These are phyloP conservation scores for Epichloe festucae DNA, from an alignment of 2,329 filamentous ascomycete genomes.

Conservation along the genomic window DNA sequence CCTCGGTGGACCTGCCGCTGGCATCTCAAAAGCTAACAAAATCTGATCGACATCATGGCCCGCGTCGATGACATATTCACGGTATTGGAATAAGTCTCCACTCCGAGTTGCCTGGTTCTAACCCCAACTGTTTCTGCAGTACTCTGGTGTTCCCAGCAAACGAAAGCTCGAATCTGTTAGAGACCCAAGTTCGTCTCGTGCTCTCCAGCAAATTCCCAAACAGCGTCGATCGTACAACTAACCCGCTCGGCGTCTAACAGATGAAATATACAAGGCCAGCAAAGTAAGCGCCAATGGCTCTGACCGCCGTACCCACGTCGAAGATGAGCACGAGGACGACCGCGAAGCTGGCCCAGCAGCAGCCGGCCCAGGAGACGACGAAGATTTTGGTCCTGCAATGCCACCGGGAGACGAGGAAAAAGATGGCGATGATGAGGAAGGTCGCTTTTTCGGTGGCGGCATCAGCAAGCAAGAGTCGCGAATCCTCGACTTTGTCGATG, in stretches of 20 bases:
- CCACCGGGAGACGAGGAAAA: conserved; percentile 40
- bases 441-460: conserved; percentile 89
- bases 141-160: conserved; percentile 39
- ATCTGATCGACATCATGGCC: conserved; percentile 27
- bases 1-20: neutral
- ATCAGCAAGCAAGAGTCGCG: conserved; percentile 69
- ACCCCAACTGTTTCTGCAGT: conserved; percentile 13
- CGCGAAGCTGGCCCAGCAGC: conserved; percentile 38
- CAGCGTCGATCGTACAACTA: neutral
- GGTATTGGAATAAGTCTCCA: conserved; percentile 14
- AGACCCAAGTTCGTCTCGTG: conserved; percentile 42
- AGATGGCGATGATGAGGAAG: conserved; percentile 67
- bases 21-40: neutral
- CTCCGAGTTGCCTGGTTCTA: neutral
- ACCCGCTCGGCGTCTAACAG: conserved; percentile 21
- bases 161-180: conserved; percentile 49
- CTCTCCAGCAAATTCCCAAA: neutral
- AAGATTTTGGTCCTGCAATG: conserved; percentile 32
- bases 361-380: conserved; percentile 31
- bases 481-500: conserved; percentile 78
- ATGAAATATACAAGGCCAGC: conserved; percentile 50
- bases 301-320: conserved; percentile 32
- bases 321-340: conserved; percentile 25
- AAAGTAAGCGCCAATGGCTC: conserved; percentile 34
- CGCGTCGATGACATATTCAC: conserved; percentile 49